A percentile compares a stretch with the other conserved stretches of the same genome.
phyloP scores from a whole-genome alignment of 805 yeast genomes.

The Pichia phayaonensis region DNA sequence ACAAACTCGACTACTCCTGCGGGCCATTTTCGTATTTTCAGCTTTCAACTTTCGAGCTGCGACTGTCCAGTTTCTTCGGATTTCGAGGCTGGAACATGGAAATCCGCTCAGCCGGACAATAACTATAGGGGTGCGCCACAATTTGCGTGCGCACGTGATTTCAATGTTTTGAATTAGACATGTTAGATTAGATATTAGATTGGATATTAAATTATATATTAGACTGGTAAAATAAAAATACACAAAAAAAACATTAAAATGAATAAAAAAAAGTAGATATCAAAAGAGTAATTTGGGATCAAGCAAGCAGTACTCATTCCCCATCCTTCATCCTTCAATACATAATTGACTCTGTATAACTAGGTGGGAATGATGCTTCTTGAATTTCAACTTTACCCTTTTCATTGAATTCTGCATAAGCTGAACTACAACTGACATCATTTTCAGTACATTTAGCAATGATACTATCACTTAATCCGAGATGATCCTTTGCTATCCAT shows the following conservation, averaged over 20 bases:
- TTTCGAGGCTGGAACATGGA: too few species aligned
- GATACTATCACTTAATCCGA: constrained; percentile 59
- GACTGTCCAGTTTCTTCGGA: too few species aligned
- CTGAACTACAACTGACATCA: constrained; percentile 48
- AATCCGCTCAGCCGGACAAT: too few species aligned
- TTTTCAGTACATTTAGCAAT: constrained; percentile 44
- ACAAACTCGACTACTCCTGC: not conserved
- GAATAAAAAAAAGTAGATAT: not conserved
- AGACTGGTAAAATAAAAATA: not conserved
- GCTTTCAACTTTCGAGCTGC: too few species aligned
- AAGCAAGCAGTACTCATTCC: not conserved
- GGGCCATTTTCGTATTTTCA: too few species aligned
- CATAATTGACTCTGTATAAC: constrained; percentile 41
- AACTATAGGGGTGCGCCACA: not conserved
- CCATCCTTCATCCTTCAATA: not conserved
- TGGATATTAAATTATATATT: not conserved
- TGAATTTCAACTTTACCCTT: constrained; percentile 45
- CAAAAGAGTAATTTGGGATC: not conserved
- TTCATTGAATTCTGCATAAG: constrained; percentile 49
- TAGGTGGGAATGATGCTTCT: constrained; percentile 56
- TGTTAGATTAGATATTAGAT: not conserved
- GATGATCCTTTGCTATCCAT: constrained; percentile 64
- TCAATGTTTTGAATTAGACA: not conserved
- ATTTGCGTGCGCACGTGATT: not conserved
- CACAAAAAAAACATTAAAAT: not conserved